Evolutionary conservation across 257 asterid genomes (phyloP), one percentile per base, ranked within the genome.

Genomic region (Forsythia viridissima): DNA sequence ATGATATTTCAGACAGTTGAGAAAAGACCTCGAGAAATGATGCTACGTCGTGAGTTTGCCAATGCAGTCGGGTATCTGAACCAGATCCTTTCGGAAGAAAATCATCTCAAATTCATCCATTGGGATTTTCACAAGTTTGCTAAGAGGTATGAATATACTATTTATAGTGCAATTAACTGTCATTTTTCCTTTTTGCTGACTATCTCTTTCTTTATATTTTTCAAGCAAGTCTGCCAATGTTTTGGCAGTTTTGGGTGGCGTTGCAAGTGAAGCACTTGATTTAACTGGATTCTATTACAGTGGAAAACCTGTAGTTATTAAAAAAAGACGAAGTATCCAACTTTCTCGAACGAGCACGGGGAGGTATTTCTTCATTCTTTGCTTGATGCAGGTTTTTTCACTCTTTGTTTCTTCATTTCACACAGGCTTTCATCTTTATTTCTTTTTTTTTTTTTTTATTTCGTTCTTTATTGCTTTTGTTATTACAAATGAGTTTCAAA

Each of bases 111-210:
- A 81, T 95, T 95, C 80, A 93, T 95, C 78, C 99, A 95, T 77
- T 95, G 99, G 99, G 99, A 95, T 86, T 95, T 95, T 77, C 97
- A 95, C 94, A 95, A 95, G 88, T 95, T 95, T 76, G 97, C 99
- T 6, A 95, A 95, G 90, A 95, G 97, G 99, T 93, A 82, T 82
- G 71, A 41, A 24, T 77, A 67, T 51, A 44, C 43, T 71, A 48
- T 79, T 82, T 4, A 40, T 48, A 55, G 74, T 80, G 80, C 77
- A 37, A 76, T 1, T 63, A 44, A 36, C 63, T 72, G 43, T 74
- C 52, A 38, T 78, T 81, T 81, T 78, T 72, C 7, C 37, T 73
- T 80, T 80, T 20, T 81, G 81, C 88, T 79, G 73, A 81, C 84
- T 81, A 77, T 67, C 80, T 68, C 65, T 57, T 83, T 44, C 40